Evolutionary conservation across 2,329 filamentous ascomycete species (phyloP).

Genomic region (Hypoxylon rubiginosum): DNA sequence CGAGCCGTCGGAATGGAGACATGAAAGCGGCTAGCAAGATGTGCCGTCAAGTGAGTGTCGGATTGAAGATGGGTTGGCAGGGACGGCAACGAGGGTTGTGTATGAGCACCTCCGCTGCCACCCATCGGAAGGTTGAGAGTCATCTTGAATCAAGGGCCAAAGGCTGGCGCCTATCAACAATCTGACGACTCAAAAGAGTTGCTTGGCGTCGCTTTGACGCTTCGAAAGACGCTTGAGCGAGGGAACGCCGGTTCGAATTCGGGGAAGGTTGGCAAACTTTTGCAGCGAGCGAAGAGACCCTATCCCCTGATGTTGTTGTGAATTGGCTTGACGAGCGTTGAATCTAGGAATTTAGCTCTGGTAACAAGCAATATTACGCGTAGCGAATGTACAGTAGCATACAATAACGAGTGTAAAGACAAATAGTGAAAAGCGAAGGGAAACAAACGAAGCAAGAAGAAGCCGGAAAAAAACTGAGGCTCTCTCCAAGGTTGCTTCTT

Average conservation of each 20-base stretch:
- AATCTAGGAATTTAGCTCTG: slow-evolving; percentile 24
- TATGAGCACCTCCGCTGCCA: slow-evolving; percentile 74
- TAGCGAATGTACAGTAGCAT: slow-evolving; percentile 42
- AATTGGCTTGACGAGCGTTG: slow-evolving; percentile 7
- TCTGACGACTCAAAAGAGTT: slow-evolving; percentile 40
- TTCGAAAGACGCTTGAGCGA: slow-evolving; percentile 6
- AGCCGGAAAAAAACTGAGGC: slow-evolving; percentile 41
- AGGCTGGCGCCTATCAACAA: slow-evolving; percentile 46
- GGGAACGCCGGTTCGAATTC: slow-evolving; percentile 10
- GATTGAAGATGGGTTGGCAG: slow-evolving; percentile 86
- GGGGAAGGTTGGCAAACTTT: slow-evolving; percentile 21
- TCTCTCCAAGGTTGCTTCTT: slow-evolving; percentile 37
- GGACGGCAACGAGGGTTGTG: slow-evolving; percentile 87
- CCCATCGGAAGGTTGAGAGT: slow-evolving; percentile 69
- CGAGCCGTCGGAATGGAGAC: slow-evolving; percentile 88
- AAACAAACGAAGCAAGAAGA: slow-evolving; percentile 41
- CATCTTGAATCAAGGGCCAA: slow-evolving; percentile 63
- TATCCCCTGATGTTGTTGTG: slow-evolving; percentile 14
- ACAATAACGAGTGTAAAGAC: slow-evolving; percentile 47
- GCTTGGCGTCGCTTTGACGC: slow-evolving; percentile 30
- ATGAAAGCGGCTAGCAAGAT: slow-evolving; percentile 91
- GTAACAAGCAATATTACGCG: slow-evolving; percentile 36
- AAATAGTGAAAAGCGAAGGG: slow-evolving; percentile 43
- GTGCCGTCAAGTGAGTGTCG: slow-evolving; percentile 83
- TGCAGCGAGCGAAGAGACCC: slow-evolving; percentile 27